Percentiles rank a stretch among this genome's conserved stretches.
Conservation (phyloP, 2,329 filamentous ascomycete genomes). For the Triangularia verruculosa region DNA sequence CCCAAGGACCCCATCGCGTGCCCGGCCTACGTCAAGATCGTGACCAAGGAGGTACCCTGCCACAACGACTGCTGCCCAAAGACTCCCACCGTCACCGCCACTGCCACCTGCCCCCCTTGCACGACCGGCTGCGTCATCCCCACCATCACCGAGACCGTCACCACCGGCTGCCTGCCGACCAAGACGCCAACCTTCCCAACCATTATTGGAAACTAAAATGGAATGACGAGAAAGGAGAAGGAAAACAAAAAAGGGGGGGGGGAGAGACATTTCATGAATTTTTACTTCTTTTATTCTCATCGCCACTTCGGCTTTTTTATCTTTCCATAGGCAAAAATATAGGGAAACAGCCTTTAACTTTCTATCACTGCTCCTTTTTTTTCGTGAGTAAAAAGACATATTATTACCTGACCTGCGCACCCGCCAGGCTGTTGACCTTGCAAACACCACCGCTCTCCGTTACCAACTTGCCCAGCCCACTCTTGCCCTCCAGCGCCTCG, state of each 20-base stretch:
- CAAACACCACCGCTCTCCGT: constrained; percentile 77
- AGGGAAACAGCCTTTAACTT: background rate
- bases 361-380: background rate
- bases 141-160: constrained; percentile 22
- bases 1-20: constrained; percentile 29
- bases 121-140: constrained; percentile 28
- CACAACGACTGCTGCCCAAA: constrained; percentile 38
- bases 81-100: constrained; percentile 32
- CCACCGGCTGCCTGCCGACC: constrained; percentile 25
- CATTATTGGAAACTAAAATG: background rate
- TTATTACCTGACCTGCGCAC: constrained; percentile 78
- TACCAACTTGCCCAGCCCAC: constrained; percentile 65
- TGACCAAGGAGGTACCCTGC: constrained; percentile 37
- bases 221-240: background rate
- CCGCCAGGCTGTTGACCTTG: constrained; percentile 76
- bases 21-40: constrained; percentile 32
- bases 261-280: background rate
- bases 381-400: background rate
- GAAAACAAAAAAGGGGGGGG: background rate
- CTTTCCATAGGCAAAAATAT: background rate
- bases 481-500: constrained; percentile 67
- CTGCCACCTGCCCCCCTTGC: constrained; percentile 28
- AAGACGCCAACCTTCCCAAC: background rate
- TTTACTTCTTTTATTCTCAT: background rate
- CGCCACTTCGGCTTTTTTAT: background rate